Conservation (phyloP, 2,329 filamentous ascomycete species). For the Diaporthe helianthi region DNA sequence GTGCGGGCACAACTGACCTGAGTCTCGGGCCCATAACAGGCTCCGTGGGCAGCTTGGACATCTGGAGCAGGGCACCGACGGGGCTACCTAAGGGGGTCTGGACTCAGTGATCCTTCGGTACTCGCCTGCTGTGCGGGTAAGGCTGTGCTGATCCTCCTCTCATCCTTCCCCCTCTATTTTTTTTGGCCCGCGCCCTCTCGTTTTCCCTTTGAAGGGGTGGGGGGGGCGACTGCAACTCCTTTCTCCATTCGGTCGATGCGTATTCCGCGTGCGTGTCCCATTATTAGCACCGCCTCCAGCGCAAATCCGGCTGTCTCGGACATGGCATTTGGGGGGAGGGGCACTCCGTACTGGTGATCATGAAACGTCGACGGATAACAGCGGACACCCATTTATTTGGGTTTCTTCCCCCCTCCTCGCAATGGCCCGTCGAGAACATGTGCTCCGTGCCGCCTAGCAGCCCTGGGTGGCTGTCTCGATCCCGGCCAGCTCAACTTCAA, state of each 20-base stretch:
- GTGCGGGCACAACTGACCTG: background rate
- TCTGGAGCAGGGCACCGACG: no score
- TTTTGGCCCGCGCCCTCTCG: background rate
- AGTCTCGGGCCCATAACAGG: background rate
- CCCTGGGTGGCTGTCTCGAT: conserved; percentile 32
- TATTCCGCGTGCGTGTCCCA: background rate
- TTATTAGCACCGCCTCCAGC: conserved; percentile 10
- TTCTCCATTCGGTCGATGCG: conserved; percentile 16
- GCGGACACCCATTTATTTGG: conserved; percentile 22
- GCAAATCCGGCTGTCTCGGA: conserved; percentile 24
- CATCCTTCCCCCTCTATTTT: conserved; percentile 26
- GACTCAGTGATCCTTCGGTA: conserved; percentile 11
- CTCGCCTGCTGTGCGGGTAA: conserved; percentile 19
- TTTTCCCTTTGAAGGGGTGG: no score
- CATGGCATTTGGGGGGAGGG: conserved; percentile 10
- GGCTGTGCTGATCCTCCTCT: conserved; percentile 30
- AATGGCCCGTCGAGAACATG: background rate
- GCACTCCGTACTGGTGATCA: conserved; percentile 20
- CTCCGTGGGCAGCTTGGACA: background rate
- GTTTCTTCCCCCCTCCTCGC: background rate
- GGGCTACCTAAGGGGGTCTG: conserved; percentile 10
- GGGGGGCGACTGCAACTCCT: background rate
- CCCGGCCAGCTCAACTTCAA: background rate
- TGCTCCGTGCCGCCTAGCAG: conserved; percentile 18
- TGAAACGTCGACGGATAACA: conserved; percentile 24